A percentile compares a stretch with the other conserved stretches of the same genome.
phyloP scores from a whole-genome alignment of 2,329 filamentous ascomycete genomes.

The Purpureocillium lavendulum region DNA sequence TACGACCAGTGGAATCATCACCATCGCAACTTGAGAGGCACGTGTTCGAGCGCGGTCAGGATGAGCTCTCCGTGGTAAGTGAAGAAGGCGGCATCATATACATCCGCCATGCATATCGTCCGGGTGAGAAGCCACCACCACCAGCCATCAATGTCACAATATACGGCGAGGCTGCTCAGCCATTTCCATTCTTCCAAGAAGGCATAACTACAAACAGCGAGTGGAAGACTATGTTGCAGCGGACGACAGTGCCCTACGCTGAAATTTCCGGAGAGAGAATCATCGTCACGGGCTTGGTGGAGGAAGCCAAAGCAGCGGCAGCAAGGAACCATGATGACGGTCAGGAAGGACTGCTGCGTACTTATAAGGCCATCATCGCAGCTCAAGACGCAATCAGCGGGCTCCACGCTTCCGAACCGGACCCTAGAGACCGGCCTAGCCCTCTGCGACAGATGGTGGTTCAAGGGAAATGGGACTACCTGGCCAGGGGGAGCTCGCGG shows the following conservation, averaged over 20 bases:
- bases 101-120: not conserved
- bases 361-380: constrained; percentile 2
- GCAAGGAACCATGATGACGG: not conserved
- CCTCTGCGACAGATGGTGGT: constrained; percentile 5
- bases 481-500: not conserved
- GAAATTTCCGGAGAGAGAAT: not conserved
- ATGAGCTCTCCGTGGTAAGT: not conserved
- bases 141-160: constrained; percentile 1
- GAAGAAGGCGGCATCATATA: constrained; percentile 4
- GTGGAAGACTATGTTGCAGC: not conserved
- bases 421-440: constrained; percentile 1
- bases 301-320: not conserved
- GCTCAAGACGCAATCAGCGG: constrained; percentile 5
- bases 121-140: not conserved
- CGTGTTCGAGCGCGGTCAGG: not conserved
- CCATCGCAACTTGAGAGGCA: not conserved
- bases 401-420: not conserved
- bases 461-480: not conserved
- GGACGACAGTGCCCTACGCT: constrained; percentile 4
- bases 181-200: constrained; percentile 4
- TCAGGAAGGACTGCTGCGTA: not conserved
- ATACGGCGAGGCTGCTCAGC: not conserved
- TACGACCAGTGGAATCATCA: too few relatives aligned
- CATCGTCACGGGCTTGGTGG: not conserved
- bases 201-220: constrained; percentile 2